Evolutionary conservation across 768 basidiomycete genomes (phyloP), one percentile per base, ranked within the genome.

Genomic region (Rubroboletus pulcherrimus): DNA sequence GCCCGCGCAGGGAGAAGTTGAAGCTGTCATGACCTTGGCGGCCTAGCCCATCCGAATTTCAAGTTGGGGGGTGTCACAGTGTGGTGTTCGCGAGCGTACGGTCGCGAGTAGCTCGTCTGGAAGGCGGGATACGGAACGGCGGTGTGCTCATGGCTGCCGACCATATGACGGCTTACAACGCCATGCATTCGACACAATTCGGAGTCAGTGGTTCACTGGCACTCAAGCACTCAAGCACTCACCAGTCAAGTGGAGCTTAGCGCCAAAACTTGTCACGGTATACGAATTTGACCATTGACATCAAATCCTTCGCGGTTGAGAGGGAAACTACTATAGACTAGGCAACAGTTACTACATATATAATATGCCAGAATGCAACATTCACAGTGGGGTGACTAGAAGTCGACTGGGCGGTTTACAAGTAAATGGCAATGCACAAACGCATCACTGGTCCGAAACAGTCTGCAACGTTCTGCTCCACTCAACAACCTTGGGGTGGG

Each of bases 391-490:
- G 38, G 21, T 29, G 37, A 35, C 14, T 35, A 38, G 4, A 44
- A 15, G 29, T 38, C 9, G 34, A 51, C 39, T 26, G 24, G 6
- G 37, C 1, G 31, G 21, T 26, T 26, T 26, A 5, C 26, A 26
- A 26, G 26, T 31, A 26, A 39, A 47, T 31, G 31, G 15, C 5
- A 41, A 30, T 7, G 7, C 31, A 45, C n/a, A 17, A 26, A 29
- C 9, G 10, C 24, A 15, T 67, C 48, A 69, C 17, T 49, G 48
- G 14, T 53, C 53, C 17, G 53, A 64, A 45, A 87, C 67, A 2
- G 77, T 80, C 62, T 84, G 79, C 52, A 91, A 71, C 3, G 86
- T 87, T 66, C 78, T 78, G 64, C 85, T 89, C 89, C 89, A 91
- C 53, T 77, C 69, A 9, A 80, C 74, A 10, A 91, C 90, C 65